phyloP scores from a whole-genome alignment of 805 yeast species.

The Yamadazyma phyllophila region DNA sequence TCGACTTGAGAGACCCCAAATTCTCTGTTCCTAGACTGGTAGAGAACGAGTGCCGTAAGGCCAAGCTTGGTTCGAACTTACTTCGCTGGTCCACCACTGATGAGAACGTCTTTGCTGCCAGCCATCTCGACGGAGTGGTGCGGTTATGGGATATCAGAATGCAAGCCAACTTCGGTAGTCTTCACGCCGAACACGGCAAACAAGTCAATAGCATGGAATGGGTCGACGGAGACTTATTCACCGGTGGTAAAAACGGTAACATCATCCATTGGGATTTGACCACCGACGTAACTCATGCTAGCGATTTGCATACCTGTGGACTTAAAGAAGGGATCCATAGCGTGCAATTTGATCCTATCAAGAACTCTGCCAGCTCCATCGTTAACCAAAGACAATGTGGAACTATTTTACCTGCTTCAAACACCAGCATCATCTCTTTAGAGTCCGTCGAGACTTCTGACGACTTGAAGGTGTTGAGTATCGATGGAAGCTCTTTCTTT shows the following conservation, averaged over 20 bases:
- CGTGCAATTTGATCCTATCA: slow-evolving; percentile 32
- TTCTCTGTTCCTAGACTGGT: slow-evolving; percentile 30
- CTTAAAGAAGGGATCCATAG: slow-evolving; percentile 47
- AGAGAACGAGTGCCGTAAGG: slow-evolving; percentile 15
- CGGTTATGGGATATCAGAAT: slow-evolving; percentile 76
- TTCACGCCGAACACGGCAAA: slow-evolving; percentile 55
- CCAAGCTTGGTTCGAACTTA: slow-evolving; percentile 32
- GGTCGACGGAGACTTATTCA: slow-evolving; percentile 52
- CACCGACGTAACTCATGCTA: slow-evolving; percentile 17
- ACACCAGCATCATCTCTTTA: slow-evolving; percentile 47
- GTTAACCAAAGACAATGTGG: slow-evolving; percentile 54
- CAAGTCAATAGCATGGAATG: slow-evolving; percentile 58
- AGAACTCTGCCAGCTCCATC: slow-evolving; percentile 26
- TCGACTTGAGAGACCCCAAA: slow-evolving; percentile 60
- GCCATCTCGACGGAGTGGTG: slow-evolving; percentile 54
- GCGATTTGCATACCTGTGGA: slow-evolving; percentile 33
- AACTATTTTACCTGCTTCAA: slow-evolving; percentile 59
- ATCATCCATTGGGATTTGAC: slow-evolving; percentile 66
- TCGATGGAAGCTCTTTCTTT: slow-evolving; percentile 53
- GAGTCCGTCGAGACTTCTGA: slow-evolving; percentile 30
- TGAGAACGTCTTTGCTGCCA: slow-evolving; percentile 62
- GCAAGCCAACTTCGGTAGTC: slow-evolving; percentile 49
- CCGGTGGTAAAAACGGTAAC: slow-evolving; percentile 64
- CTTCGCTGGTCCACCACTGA: slow-evolving; percentile 65
- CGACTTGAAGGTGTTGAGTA: slow-evolving; percentile 44